A percentile compares a stretch with the other conserved stretches of the same genome.
Evolutionary conservation across 2,329 filamentous ascomycete species (phyloP).

Genomic region (Pezicula carpinea): DNA sequence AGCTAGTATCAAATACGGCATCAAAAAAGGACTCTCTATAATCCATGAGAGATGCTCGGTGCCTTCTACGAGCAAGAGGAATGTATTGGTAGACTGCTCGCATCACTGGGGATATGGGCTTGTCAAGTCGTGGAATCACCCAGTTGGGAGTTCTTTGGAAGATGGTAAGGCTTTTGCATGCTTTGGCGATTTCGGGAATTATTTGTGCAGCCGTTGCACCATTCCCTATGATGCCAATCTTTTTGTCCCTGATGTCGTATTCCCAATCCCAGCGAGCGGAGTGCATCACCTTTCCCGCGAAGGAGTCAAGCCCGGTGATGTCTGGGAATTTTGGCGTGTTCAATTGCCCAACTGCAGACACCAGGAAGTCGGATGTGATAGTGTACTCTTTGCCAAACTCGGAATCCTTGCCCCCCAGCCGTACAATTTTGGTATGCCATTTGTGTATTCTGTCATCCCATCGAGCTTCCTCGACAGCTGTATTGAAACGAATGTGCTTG

Average conservation of each 20-base stretch:
- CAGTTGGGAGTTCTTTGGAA: conserved; percentile 57
- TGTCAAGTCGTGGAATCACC: conserved; percentile 49
- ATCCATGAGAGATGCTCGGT: conserved; percentile 49
- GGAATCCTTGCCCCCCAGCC: conserved; percentile 47
- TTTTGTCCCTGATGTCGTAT: conserved; percentile 48
- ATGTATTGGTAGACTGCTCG: conserved; percentile 33
- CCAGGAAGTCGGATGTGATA: conserved; percentile 49
- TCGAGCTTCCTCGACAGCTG: conserved; percentile 43
- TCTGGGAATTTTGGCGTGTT: conserved; percentile 50
- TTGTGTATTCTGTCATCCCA: conserved; percentile 50
- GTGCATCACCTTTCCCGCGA: conserved; percentile 44
- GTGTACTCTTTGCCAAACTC: conserved; percentile 48
- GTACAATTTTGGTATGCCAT: conserved; percentile 45
- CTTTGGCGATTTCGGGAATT: conserved; percentile 49
- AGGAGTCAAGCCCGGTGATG: conserved; percentile 40
- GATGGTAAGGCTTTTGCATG: conserved; percentile 43
- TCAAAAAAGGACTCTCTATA: conserved; percentile 44
- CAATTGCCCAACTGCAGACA: conserved; percentile 54
- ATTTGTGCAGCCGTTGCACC: conserved; percentile 56
- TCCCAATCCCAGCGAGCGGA: conserved; percentile 57
- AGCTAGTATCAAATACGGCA: conserved; percentile 30
- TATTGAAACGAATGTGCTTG: conserved; percentile 54
- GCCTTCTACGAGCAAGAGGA: conserved; percentile 44
- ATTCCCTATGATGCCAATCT: conserved; percentile 55
- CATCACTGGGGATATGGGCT: conserved; percentile 33